These are phyloP conservation scores for Symbiodinium natans DNA, from an alignment of 73 alveolate genomes.

Conservation along the genomic window DNA sequence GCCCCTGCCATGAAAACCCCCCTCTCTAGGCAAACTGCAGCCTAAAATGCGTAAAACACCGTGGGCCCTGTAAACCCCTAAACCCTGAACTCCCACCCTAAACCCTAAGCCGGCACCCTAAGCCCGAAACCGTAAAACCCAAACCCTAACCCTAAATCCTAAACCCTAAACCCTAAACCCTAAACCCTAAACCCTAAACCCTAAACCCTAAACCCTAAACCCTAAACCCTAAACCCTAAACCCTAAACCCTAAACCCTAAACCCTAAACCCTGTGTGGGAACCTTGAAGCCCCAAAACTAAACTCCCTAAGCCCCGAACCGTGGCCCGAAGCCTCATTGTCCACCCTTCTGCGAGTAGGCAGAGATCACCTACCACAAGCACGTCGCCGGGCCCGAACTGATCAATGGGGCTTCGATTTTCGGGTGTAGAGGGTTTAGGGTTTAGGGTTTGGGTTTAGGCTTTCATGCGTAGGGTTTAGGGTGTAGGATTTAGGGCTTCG, in stretches of 20 bases:
- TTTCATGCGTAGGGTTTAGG: neutral
- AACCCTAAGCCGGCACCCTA: too few relatives aligned
- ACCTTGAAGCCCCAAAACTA: too few relatives aligned
- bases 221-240: neutral
- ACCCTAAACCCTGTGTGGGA: too few relatives aligned
- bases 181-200: neutral
- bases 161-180: neutral
- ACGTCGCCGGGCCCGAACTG: neutral
- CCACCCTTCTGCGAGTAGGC: too few relatives aligned
- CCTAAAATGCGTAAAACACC: too few relatives aligned
- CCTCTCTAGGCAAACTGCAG: too few relatives aligned
- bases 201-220: neutral
- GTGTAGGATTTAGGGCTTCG: neutral
- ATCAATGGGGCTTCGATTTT: too few relatives aligned
- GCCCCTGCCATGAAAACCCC: too few relatives aligned
- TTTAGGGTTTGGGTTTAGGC: neutral
- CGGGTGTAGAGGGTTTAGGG: neutral
- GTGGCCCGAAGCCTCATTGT: too few relatives aligned
- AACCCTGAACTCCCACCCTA: too few relatives aligned
- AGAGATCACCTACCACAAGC: slow-evolving; percentile 55
- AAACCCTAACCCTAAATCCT: neutral
- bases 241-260: neutral
- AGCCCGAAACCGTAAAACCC: neutral
- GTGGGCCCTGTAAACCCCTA: too few relatives aligned
- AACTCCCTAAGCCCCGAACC: too few relatives aligned